Percentiles rank a stretch among this genome's conserved stretches.
Conservation (phyloP, 805 yeast genomes). For the Cyberlindnera lachancei region DNA sequence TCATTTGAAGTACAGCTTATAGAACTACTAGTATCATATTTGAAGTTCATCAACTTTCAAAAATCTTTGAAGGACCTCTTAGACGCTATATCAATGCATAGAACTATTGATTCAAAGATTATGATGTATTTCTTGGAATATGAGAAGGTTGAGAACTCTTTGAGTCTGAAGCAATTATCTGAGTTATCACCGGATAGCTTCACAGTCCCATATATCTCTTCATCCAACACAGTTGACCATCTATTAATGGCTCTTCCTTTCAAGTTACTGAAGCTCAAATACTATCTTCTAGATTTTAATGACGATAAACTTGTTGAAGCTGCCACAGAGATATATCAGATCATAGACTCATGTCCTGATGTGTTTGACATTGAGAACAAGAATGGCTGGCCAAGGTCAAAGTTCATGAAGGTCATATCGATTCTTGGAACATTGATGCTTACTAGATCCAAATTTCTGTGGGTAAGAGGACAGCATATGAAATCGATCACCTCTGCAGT, state of each 20-base stretch:
- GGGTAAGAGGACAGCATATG: slow-evolving; percentile 15
- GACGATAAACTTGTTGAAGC: slow-evolving; percentile 6
- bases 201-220: too few species aligned
- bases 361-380: slow-evolving; percentile 12
- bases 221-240: too few species aligned
- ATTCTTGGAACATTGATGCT: slow-evolving; percentile 13
- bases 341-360: background rate
- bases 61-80: slow-evolving; percentile 10
- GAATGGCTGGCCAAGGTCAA: slow-evolving; percentile 4
- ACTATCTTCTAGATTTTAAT: slow-evolving; percentile 10
- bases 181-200: too few species aligned
- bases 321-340: slow-evolving; percentile 2
- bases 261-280: slow-evolving; percentile 12
- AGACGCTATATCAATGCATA: too few species aligned
- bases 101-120: too few species aligned
- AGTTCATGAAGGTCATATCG: slow-evolving; percentile 6
- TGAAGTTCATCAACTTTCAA: slow-evolving; percentile 15
- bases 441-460: slow-evolving; percentile 13
- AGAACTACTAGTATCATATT: slow-evolving; percentile 11
- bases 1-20: slow-evolving; percentile 15
- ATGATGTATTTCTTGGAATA: too few species aligned
- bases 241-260: slow-evolving; percentile 5
- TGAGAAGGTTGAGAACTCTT: slow-evolving; percentile 8
- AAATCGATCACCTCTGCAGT: slow-evolving; percentile 33
- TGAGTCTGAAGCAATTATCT: too few species aligned